Base-by-base conservation (phyloP, 805 yeast species). In the Yamadazyma nakazawae region DNA sequence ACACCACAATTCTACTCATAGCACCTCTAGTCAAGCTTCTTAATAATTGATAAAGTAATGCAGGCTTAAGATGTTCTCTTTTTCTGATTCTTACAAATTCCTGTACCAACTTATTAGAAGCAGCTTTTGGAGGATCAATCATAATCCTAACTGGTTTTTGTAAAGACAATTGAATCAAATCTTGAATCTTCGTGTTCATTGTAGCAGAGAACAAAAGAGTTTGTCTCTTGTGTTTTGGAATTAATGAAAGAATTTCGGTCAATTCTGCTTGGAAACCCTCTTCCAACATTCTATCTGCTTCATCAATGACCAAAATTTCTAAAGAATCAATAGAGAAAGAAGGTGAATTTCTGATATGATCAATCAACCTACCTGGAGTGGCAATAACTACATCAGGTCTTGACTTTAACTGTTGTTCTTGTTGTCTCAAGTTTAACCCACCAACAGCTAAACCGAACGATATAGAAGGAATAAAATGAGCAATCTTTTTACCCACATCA, bases 231-330 rank as follows among this genome's bases (percentile, higher is more conserved):
- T 83, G 79, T 54, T 68, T 71, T 25, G 99, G 99, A 54, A 95
- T 75, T 45, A 92, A 74, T 12, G 86, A 78, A 67, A 94, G 78
- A 50, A 94, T 92, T 64, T 94, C 99, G 16, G 89, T 85, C 55
- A 94, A 74, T 68, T 94, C 99, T 44, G 83, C 88, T 67, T 91
- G 97, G 80, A 94, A 94, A 61, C 99, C 99, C 69, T 94, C 99
- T 64, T 94, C 99, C 57, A 94, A 78, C 98, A 94, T 94, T 73
- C 99, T 83, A 76, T 94, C 99, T 50, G 99, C 99, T 74, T 94
- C 99, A 73, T 94, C 99, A 56, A 94, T 78, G 26, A 94, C 95
- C 58, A 94, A 74, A 45, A 94, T 87, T 70, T 94, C 99, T 42
- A 94, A 94, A 30, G 83, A 76, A 55, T 94, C 98, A 40, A 90